Evolutionary conservation across 2,329 filamentous ascomycete species (phyloP), one percentile per base, ranked within the genome.

Genomic region (Didymosphaeria variabile): DNA sequence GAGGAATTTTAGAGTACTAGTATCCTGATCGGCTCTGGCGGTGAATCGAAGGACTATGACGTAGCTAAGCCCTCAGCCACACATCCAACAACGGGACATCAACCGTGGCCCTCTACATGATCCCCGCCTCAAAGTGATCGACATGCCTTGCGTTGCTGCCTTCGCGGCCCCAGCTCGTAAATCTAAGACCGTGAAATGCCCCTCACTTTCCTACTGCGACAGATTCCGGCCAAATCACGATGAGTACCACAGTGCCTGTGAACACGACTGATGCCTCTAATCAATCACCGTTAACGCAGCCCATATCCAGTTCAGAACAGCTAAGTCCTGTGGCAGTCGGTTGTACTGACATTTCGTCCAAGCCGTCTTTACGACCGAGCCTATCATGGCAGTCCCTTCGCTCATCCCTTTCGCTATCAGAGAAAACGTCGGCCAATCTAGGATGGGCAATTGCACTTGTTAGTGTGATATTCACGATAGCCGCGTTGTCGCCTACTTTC

Each of bases 371-470:
- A 12, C 56, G 55, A 31, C n/a, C 60, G 5, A 65, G 58, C 40
- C 47, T 62, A 5, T 65, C 65, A 32, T 68, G 66, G 64, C 59
- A 62, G 26, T 65, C 62, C 10, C 47, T 68, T 38, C 60, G 61
- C 13, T 65, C 66, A 4, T 62, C 36, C 12, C 40, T 67, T 13
- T 60, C 55, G 6, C 13, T 66, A 5, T 64, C 66, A 5, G 64
- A 67, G 42, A 62, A 61, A 50, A 59, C 62, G 9, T 58, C 60
- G 5, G 58, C 64, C 3, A 59, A 61, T 21, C 58, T 68, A 3
- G 66, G 66, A 13, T 68, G 66, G 66, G 52, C 53, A n/a, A 58
- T 68, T 19, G 66, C 66, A 5, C 59, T 67, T 32, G 52, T 65
- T 17, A 65, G 64, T 23, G 62, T 66, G 7, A 15, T 68, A 1